Evolutionary conservation across 2,329 filamentous ascomycete genomes (phyloP).

Genomic region (Penicillium freii): DNA sequence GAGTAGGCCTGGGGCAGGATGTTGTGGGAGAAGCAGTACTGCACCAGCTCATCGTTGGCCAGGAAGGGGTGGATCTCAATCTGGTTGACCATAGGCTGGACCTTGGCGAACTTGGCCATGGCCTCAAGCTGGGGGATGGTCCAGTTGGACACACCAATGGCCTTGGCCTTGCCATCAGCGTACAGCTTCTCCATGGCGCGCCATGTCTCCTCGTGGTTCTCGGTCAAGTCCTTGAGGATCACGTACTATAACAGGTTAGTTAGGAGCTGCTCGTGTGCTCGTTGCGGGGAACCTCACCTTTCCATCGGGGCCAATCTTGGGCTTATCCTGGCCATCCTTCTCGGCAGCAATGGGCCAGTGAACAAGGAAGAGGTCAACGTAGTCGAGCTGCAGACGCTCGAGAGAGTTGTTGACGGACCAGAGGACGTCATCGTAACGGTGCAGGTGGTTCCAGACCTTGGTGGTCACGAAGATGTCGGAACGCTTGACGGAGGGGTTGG

Average conservation of each 20-base stretch:
- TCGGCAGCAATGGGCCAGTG: slow-evolving; percentile 54
- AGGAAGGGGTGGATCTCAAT: slow-evolving; percentile 50
- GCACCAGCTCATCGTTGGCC: slow-evolving; percentile 45
- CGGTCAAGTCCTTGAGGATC: slow-evolving; percentile 63
- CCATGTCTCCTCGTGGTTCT: slow-evolving; percentile 63
- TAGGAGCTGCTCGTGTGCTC: background rate
- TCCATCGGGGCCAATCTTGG: slow-evolving; percentile 52
- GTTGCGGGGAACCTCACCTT: slow-evolving; percentile 40
- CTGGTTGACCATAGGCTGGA: slow-evolving; percentile 47
- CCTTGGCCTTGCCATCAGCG: slow-evolving; percentile 59
- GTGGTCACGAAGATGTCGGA: slow-evolving; percentile 53
- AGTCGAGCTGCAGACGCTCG: slow-evolving; percentile 64
- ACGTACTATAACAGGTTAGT: slow-evolving; percentile 47
- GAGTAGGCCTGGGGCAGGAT: slow-evolving; percentile 47
- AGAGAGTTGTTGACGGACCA: slow-evolving; percentile 61
- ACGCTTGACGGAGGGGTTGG: slow-evolving; percentile 48
- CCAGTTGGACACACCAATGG: slow-evolving; percentile 80
- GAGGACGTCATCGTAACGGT: slow-evolving; percentile 47
- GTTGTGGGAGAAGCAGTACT: slow-evolving; percentile 44
- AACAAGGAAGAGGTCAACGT: slow-evolving; percentile 67
- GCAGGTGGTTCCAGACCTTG: slow-evolving; percentile 55
- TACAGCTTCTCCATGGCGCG: slow-evolving; percentile 64
- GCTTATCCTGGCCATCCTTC: slow-evolving; percentile 49
- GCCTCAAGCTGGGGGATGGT: slow-evolving; percentile 50
- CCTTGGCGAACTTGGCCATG: slow-evolving; percentile 44